These are phyloP conservation scores for Diaporthe longicolla DNA, from an alignment of 2,329 filamentous ascomycete genomes.

Conservation along the genomic window DNA sequence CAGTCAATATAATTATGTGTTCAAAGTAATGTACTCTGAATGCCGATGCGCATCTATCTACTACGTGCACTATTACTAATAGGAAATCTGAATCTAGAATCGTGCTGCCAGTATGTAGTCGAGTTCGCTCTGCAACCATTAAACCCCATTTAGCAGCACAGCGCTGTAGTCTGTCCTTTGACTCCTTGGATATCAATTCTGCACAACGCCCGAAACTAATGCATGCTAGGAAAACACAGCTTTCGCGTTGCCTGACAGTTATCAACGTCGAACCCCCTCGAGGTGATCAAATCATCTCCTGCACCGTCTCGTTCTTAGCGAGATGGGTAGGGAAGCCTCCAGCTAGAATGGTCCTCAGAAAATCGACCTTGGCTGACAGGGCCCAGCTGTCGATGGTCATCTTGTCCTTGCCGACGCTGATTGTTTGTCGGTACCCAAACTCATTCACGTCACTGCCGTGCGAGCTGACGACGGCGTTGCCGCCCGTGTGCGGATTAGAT, in stretches of 20 bases:
- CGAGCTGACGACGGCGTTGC: constrained; percentile 58
- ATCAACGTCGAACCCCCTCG: constrained; percentile 48
- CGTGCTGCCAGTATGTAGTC: constrained; percentile 6
- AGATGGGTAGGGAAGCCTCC: constrained; percentile 60
- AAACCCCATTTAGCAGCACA: neutral
- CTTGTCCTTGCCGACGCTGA: constrained; percentile 62
- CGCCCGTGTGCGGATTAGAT: constrained; percentile 59
- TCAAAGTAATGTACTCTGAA: neutral
- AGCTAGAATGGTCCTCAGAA: constrained; percentile 63
- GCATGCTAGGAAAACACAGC: constrained; percentile 33
- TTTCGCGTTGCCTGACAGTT: constrained; percentile 10
- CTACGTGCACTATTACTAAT: neutral
- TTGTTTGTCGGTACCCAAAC: constrained; percentile 66
- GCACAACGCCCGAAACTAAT: constrained; percentile 14
- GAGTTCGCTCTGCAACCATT: constrained; percentile 11
- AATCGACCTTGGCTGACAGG: constrained; percentile 61
- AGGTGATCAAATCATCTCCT: constrained; percentile 53
- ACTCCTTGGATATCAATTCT: constrained; percentile 40
- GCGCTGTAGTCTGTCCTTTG: neutral
- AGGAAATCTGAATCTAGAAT: constrained; percentile 8
- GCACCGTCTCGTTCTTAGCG: constrained; percentile 55
- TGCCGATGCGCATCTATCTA: constrained; percentile 12
- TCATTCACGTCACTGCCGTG: constrained; percentile 58
- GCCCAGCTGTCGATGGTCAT: constrained; percentile 67
- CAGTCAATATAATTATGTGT: neutral